Conservation (phyloP, 2,329 filamentous ascomycete genomes). For the Neofusicoccum umdonicola region DNA sequence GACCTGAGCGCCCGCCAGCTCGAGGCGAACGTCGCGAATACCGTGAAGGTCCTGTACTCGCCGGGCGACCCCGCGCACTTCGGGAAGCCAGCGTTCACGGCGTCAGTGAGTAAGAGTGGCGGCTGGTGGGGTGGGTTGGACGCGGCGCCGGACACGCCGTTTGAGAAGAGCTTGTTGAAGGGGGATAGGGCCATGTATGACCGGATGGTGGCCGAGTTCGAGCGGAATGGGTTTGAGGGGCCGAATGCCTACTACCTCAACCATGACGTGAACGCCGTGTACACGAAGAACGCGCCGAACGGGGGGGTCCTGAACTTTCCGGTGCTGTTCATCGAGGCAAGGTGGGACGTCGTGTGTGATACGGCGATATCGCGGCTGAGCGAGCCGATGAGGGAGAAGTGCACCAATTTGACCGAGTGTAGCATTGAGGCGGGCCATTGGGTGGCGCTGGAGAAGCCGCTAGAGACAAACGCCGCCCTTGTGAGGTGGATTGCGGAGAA, state of each 20-base stretch:
- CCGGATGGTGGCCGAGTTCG: constrained; percentile 34
- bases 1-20: constrained; percentile 24
- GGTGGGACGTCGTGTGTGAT: constrained; percentile 40
- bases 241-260: constrained; percentile 45
- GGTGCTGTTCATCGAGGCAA: constrained; percentile 40
- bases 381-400: constrained; percentile 18
- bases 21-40: constrained; percentile 24
- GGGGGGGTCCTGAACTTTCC: constrained; percentile 34
- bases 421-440: constrained; percentile 40
- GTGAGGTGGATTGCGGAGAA: constrained; percentile 25
- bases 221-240: constrained; percentile 41
- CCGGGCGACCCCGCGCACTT: constrained; percentile 24
- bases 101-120: constrained; percentile 24
- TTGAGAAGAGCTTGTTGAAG: constrained; percentile 25
- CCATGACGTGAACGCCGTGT: constrained; percentile 43
- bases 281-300: constrained; percentile 39
- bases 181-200: constrained; percentile 28
- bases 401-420: constrained; percentile 41
- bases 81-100: constrained; percentile 27
- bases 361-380: constrained; percentile 32
- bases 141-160: constrained; percentile 30
- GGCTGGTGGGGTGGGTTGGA: constrained; percentile 34
- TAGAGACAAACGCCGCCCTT: constrained; percentile 25
- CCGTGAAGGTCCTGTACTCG: constrained; percentile 27
- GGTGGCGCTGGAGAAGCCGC: constrained; percentile 29